Evolutionary conservation across 2,329 filamentous ascomycete species (phyloP).

Genomic region (Stagonosporopsis tanaceti): DNA sequence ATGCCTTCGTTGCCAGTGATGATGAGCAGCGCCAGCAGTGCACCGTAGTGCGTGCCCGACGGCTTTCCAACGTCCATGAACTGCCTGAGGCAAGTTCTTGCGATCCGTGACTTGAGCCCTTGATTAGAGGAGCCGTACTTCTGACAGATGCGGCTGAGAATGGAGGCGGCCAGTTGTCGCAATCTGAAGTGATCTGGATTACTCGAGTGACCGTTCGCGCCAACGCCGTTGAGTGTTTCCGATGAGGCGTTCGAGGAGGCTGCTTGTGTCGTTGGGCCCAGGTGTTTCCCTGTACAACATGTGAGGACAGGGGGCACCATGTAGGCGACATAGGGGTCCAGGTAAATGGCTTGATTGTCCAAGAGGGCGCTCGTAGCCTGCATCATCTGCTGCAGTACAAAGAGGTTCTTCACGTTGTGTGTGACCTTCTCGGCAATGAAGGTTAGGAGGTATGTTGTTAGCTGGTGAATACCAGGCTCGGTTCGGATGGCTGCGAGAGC

Average conservation of each 20-base stretch:
- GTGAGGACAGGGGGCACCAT: constrained; percentile 90
- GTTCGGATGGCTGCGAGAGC: constrained; percentile 85
- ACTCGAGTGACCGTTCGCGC: constrained; percentile 34
- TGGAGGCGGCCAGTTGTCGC: constrained; percentile 81
- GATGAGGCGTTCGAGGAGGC: constrained; percentile 61
- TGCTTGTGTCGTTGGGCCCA: constrained; percentile 66
- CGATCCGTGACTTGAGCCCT: constrained; percentile 85
- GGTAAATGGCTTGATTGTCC: constrained; percentile 80
- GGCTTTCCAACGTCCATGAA: constrained; percentile 88
- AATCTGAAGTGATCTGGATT: constrained; percentile 74
- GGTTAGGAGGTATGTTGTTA: constrained; percentile 95
- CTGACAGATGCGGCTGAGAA: constrained; percentile 79
- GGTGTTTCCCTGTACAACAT: constrained; percentile 83
- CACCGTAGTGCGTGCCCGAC: constrained; percentile 86
- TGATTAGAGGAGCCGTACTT: constrained; percentile 84
- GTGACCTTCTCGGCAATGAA: constrained; percentile 97
- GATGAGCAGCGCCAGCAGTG: constrained; percentile 78
- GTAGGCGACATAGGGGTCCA: constrained; percentile 71
- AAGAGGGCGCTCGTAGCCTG: constrained; percentile 85
- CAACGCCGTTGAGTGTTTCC: constrained; percentile 50
- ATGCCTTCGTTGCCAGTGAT: constrained; percentile 75
- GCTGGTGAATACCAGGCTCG: constrained; percentile 92
- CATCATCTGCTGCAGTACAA: constrained; percentile 91
- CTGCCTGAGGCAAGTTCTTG: constrained; percentile 89
- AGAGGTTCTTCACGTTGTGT: constrained; percentile 88